Evolutionary conservation across 2,329 filamentous ascomycete genomes (phyloP).

Genomic region (Penicillium hordei): DNA sequence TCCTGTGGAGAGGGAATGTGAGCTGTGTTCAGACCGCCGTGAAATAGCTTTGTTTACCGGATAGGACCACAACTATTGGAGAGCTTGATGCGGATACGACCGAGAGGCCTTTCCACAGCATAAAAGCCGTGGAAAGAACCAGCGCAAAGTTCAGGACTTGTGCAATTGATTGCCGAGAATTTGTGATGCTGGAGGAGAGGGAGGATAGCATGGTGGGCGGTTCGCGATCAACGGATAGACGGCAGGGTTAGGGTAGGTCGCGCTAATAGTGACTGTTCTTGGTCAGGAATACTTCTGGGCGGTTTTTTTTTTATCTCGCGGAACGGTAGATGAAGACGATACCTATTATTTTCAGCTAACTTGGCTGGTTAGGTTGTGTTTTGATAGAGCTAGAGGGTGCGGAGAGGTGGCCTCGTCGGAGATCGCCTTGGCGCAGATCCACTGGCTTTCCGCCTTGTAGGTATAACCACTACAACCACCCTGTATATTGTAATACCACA

Average conservation of each 20-base stretch:
- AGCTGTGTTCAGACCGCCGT: background rate
- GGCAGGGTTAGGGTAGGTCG: slow-evolving; percentile 3
- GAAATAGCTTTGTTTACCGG: slow-evolving; percentile 40
- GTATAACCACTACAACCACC: background rate
- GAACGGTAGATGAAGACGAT: background rate
- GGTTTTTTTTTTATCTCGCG: background rate
- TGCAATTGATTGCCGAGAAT: slow-evolving; percentile 75
- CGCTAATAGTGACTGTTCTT: background rate
- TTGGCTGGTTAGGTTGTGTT: background rate
- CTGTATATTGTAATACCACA: background rate
- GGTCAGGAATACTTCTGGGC: background rate
- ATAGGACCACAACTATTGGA: slow-evolving; percentile 66
- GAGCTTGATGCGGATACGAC: slow-evolving; percentile 72
- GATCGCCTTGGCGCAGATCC: slow-evolving; percentile 13
- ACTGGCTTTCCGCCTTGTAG: slow-evolving; percentile 1
- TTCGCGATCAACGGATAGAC: slow-evolving; percentile 12
- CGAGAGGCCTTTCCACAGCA: slow-evolving; percentile 76
- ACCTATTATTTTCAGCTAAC: background rate
- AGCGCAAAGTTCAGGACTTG: slow-evolving; percentile 90
- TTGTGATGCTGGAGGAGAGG: slow-evolving; percentile 58
- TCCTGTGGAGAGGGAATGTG: background rate
- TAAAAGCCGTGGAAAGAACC: slow-evolving; percentile 67
- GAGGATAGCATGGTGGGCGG: slow-evolving; percentile 63
- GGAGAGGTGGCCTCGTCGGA: slow-evolving; percentile 24
- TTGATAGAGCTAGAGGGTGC: slow-evolving; percentile 12